Evolutionary conservation across 345 rosid species (phyloP).

Genomic region (Kandelia obovata): DNA sequence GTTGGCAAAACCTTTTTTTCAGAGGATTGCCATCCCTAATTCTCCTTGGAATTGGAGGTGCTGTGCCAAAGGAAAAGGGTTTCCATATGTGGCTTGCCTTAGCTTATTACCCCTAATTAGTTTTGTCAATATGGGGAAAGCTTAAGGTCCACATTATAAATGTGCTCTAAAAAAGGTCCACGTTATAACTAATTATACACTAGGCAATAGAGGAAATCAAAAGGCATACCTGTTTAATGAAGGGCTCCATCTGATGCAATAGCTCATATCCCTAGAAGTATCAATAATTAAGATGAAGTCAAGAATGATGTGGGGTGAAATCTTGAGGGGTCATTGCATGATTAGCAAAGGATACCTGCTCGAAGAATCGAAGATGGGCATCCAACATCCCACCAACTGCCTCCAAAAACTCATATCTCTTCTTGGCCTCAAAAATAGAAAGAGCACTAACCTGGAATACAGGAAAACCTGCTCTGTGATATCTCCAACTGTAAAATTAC

Average conservation of each 20-base stretch:
- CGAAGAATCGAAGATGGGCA: conserved; percentile 71
- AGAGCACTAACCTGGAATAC: conserved; percentile 56
- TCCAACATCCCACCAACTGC: conserved; percentile 69
- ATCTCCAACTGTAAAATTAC: neutral
- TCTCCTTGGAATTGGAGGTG: neutral
- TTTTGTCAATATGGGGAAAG: neutral
- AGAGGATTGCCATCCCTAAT: neutral
- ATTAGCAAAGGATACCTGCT: conserved; percentile 45
- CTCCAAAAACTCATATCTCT: conserved; percentile 64
- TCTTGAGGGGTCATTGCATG: conserved; percentile 1
- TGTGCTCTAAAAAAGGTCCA: too few relatives aligned
- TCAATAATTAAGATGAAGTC: conserved; percentile 1
- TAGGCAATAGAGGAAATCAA: too few relatives aligned
- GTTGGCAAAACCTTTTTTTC: neutral
- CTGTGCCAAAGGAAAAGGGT: too few relatives aligned
- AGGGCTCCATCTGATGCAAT: conserved; percentile 72
- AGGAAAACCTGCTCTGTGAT: conserved; percentile 14
- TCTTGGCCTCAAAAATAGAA: conserved; percentile 63
- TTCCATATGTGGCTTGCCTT: too few relatives aligned
- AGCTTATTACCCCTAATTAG: neutral
- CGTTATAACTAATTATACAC: too few relatives aligned
- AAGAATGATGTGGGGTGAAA: neutral
- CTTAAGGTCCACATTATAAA: neutral
- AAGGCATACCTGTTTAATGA: conserved; percentile 58
- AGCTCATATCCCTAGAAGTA: conserved; percentile 69